Conservation (phyloP, 2,329 filamentous ascomycete species). For the Microdochium trichocladiopsis region DNA sequence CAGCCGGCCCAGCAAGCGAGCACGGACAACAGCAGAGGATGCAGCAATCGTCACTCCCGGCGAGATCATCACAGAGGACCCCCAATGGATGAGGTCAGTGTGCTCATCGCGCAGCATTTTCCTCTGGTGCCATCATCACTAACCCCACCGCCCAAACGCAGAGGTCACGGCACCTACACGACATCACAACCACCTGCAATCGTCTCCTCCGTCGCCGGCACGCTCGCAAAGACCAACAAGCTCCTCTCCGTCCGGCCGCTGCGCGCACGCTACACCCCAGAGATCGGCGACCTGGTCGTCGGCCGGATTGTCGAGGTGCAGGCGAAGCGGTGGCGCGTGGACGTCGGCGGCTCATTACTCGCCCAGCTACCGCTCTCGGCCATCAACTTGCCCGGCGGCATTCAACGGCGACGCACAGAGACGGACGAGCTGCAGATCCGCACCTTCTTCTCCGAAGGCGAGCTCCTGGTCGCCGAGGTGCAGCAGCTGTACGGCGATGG, state of each 20-base stretch:
- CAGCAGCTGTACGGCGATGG: slow-evolving; percentile 84
- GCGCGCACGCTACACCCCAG: slow-evolving; percentile 86
- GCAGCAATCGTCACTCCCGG: slow-evolving; percentile 74
- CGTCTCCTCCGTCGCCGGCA: slow-evolving; percentile 83
- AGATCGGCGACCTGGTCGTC: slow-evolving; percentile 93
- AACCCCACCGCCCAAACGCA: slow-evolving; percentile 23
- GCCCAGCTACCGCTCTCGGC: slow-evolving; percentile 78
- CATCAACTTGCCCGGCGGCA: slow-evolving; percentile 93
- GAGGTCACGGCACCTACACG: slow-evolving; percentile 85
- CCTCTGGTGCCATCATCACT: slow-evolving; percentile 3
- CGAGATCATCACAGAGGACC: slow-evolving; percentile 78
- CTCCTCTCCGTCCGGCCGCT: slow-evolving; percentile 86
- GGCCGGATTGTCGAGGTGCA: slow-evolving; percentile 95
- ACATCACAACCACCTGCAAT: slow-evolving; percentile 59
- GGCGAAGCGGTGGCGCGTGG: slow-evolving; percentile 86
- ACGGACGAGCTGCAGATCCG: slow-evolving; percentile 97
- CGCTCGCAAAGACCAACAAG: slow-evolving; percentile 90
- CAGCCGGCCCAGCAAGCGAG: slow-evolving; percentile 25
- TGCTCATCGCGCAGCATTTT: background rate
- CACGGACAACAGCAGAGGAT: slow-evolving; percentile 18
- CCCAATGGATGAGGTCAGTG: slow-evolving; percentile 86
- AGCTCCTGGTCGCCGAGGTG: slow-evolving; percentile 90
- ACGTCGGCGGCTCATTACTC: slow-evolving; percentile 81
- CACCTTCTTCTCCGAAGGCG: slow-evolving; percentile 93
- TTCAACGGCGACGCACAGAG: slow-evolving; percentile 82